Base-by-base conservation (phyloP, 352 stramenopile genomes). In the Phytophthora cajani region DNA sequence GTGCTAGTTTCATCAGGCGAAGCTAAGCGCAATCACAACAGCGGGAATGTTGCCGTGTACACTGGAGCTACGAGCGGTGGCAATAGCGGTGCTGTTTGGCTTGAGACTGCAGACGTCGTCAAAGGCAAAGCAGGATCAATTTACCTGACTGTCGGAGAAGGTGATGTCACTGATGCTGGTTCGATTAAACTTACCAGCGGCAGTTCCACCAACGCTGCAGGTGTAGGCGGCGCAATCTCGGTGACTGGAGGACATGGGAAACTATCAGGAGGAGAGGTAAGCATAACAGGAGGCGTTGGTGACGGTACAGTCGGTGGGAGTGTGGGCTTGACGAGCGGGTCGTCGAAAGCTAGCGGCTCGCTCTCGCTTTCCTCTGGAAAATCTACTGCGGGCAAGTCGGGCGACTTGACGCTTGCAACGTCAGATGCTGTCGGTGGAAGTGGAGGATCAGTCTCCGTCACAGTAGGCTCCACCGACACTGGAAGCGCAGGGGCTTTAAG, bases 51-150 rank as follows among this genome's bases (percentile, higher is more conserved):
- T 36, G 52, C 40, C 3, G 14, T 86, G 16, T 74, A 61, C 6
- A 73, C 73, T 14, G 73, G 76, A 14, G 32, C 14, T 42, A 74
- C 76, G 3, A 76, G 38, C 30, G 67, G 62, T 10, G 56, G 36
- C 23, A 63, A 71, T 17, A 74, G 47, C 23, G 78, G 78, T 8
- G 52, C 58, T 12, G 72, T 85, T 56, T 62, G 42, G 14, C 46
- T 85, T 2, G 21, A 64, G 47, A 83, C 74, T 16, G 73, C 69
- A 10, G 55, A 70, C 32, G 71, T 66, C 30, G 51, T 32, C 6
- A 53, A 64, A 36, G 74, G 77, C 7, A 75, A 62, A 36, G 67
- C 66, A 38, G 77, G 77, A 25, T 68, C 69, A 0, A 69, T 84
- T 33, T 23, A 40, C 16, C 23, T 77, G 1, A 74, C 54, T 14